These are phyloP conservation scores for Chalciporus sphaerocephalus DNA, from an alignment of 768 basidiomycete genomes.

Conservation along the genomic window DNA sequence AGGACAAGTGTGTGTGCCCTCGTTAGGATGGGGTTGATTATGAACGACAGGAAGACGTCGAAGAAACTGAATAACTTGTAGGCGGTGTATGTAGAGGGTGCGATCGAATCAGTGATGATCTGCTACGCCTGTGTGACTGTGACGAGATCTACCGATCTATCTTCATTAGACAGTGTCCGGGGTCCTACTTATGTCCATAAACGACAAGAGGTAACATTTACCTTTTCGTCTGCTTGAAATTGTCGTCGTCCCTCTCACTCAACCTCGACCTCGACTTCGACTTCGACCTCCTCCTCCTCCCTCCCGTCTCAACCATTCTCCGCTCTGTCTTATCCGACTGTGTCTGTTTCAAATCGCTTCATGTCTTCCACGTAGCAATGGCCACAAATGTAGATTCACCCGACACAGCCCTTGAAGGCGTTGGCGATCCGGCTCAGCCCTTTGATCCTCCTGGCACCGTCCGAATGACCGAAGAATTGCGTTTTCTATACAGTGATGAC, in stretches of 20 bases:
- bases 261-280: conserved; percentile 15
- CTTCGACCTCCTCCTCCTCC: conserved; percentile 18
- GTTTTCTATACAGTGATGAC: conserved; percentile 38
- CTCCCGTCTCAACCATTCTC: conserved; percentile 25
- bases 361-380: conserved; percentile 28
- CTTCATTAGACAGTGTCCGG: conserved; percentile 30
- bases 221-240: not conserved
- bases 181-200: conserved; percentile 16
- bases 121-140: conserved; percentile 2
- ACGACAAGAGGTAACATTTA: not conserved
- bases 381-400: conserved; percentile 22
- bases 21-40: conserved; percentile 20
- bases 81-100: conserved; percentile 8
- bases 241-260: not conserved
- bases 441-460: conserved; percentile 43
- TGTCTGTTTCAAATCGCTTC: conserved; percentile 13
- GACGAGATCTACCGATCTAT: conserved; percentile 13
- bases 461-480: conserved; percentile 45
- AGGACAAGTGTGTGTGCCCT: conserved; percentile 44
- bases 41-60: conserved; percentile 15
- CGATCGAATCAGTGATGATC: not conserved
- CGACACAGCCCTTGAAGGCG: conserved; percentile 34
- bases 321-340: conserved; percentile 9
- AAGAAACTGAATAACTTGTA: no score
- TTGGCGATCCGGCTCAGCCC: conserved; percentile 34